Conservation (phyloP, 768 basidiomycete species). For the Hericium coralloides region DNA sequence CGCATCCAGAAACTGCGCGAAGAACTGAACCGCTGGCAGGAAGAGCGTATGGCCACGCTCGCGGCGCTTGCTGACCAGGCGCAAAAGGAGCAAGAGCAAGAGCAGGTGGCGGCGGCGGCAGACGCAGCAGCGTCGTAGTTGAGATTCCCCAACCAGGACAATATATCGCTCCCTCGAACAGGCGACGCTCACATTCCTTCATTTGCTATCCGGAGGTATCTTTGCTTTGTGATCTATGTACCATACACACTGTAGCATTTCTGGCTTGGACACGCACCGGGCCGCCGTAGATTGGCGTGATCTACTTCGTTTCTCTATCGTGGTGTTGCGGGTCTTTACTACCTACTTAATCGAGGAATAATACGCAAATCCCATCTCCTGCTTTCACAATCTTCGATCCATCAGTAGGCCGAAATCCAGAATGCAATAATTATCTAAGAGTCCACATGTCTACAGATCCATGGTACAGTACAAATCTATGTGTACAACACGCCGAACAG, state of each 20-base stretch:
- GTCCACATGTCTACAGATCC: background rate
- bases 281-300: too few species aligned
- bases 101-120: background rate
- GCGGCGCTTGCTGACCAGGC: slow-evolving; percentile 5
- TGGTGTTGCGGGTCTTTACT: too few species aligned
- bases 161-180: background rate
- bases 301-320: background rate
- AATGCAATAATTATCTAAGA: too few species aligned
- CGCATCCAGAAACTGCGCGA: slow-evolving; percentile 50
- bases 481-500: background rate
- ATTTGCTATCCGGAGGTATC: background rate
- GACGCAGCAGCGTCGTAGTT: background rate
- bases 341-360: too few species aligned
- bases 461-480: background rate
- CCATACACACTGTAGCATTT: background rate
- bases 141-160: background rate
- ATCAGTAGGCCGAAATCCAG: too few species aligned
- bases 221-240: background rate
- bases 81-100: background rate
- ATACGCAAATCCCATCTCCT: too few species aligned
- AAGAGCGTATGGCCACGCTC: slow-evolving; percentile 28
- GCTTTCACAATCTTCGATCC: too few species aligned
- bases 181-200: background rate
- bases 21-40: slow-evolving; percentile 69
- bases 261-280: background rate